phyloP scores from a whole-genome alignment of 2,329 filamentous ascomycete species.

The Alternaria ethzedia region DNA sequence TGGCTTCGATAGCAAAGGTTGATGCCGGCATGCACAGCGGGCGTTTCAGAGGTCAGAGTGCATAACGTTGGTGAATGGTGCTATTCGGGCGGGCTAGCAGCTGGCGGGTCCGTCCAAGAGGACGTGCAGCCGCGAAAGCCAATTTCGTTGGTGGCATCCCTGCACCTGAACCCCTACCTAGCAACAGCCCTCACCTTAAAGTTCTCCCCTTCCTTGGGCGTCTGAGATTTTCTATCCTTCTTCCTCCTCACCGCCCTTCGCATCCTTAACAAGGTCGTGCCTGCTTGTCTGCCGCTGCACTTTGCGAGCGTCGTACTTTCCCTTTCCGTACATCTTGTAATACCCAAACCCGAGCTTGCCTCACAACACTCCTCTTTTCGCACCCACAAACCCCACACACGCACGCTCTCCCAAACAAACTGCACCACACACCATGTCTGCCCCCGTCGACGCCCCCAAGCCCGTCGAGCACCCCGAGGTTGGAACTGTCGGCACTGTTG shows the following conservation, averaged over 20 bases:
- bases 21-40: slow-evolving; percentile 32
- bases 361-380: slow-evolving; percentile 25
- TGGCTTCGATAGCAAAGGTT: slow-evolving; percentile 4
- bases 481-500: slow-evolving; percentile 45
- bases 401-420: slow-evolving; percentile 6
- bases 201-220: slow-evolving; percentile 38
- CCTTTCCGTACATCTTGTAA: slow-evolving; percentile 45
- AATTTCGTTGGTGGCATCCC: slow-evolving; percentile 43
- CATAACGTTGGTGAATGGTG: slow-evolving; percentile 42
- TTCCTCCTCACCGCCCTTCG: slow-evolving; percentile 41
- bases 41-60: slow-evolving; percentile 37
- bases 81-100: slow-evolving; percentile 34
- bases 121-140: slow-evolving; percentile 37
- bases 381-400: slow-evolving; percentile 14
- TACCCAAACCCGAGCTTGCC: slow-evolving; percentile 35
- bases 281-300: slow-evolving; percentile 34
- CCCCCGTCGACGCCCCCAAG: slow-evolving; percentile 73
- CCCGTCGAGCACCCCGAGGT: slow-evolving; percentile 59
- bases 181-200: slow-evolving; percentile 48
- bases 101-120: slow-evolving; percentile 40
- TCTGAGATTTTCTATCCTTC: slow-evolving; percentile 36
- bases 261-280: slow-evolving; percentile 36
- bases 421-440: slow-evolving; percentile 60
- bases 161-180: slow-evolving; percentile 38
- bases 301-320: slow-evolving; percentile 39